Percentiles rank a stretch among this genome's conserved stretches.
Conservation (phyloP, 2,329 filamentous ascomycete species). For the Colletotrichum sublineola region DNA sequence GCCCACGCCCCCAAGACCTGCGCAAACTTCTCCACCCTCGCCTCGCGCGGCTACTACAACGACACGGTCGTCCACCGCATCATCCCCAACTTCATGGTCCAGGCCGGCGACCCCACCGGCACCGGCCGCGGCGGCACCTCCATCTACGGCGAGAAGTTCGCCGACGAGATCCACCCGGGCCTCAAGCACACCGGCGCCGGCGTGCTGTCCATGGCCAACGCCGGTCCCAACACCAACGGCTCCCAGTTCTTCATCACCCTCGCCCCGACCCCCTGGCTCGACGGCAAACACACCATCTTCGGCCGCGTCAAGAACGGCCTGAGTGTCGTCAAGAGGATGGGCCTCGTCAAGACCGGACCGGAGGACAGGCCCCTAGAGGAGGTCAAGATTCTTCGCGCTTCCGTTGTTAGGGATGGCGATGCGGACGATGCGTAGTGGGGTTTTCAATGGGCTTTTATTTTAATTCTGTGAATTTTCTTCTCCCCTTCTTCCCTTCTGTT, state of each 20-base stretch:
- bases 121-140: conserved; percentile 89
- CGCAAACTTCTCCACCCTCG: conserved; percentile 87
- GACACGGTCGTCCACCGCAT: conserved; percentile 90
- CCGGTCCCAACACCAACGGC: conserved; percentile 92
- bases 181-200: conserved; percentile 95
- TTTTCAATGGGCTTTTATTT: not conserved
- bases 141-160: conserved; percentile 95
- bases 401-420: conserved; percentile 70
- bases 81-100: conserved; percentile 96
- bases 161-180: conserved; percentile 84
- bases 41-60: conserved; percentile 89
- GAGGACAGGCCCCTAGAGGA: conserved; percentile 88
- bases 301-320: conserved; percentile 89
- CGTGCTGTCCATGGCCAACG: conserved; percentile 96
- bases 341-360: conserved; percentile 83
- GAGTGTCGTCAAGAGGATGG: conserved; percentile 87
- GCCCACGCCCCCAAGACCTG: conserved; percentile 90
- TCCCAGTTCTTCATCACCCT: conserved; percentile 97
- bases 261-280: conserved; percentile 94
- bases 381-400: conserved; percentile 82
- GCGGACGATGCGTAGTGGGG: conserved; percentile 53
- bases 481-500: too few relatives aligned
- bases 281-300: conserved; percentile 98
- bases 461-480: too few relatives aligned
- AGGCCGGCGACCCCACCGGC: conserved; percentile 93